phyloP scores from a whole-genome alignment of 208 protist genomes.

The Acanthamoeba healyi region DNA sequence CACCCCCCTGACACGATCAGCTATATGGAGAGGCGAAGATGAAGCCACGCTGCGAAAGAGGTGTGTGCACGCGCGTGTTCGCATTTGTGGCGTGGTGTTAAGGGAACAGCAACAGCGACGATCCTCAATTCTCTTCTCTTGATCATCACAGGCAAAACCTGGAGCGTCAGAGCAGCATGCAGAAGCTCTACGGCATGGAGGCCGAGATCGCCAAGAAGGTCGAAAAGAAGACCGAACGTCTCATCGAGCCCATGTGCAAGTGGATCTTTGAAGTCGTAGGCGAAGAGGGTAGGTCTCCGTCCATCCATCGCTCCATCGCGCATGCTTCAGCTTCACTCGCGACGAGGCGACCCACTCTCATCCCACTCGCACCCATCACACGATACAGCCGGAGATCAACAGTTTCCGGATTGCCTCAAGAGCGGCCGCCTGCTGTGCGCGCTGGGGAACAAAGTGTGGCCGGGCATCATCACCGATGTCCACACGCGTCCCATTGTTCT shows the following conservation, averaged over 20 bases:
- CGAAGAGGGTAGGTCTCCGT: not conserved
- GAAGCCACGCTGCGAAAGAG: conserved; percentile 16
- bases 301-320: not conserved
- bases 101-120: not conserved
- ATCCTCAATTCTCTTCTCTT: not conserved
- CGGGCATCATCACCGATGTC: conserved; percentile 41
- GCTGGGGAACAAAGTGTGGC: conserved; percentile 12
- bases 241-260: conserved; percentile 37
- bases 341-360: not conserved
- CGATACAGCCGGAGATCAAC: no score
- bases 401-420: conserved; percentile 46
- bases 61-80: not conserved
- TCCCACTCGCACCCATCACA: not conserved
- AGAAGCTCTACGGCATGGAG: conserved; percentile 56
- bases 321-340: not conserved
- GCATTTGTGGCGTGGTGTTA: no score
- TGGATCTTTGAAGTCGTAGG: conserved; percentile 14
- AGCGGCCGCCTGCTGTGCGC: conserved; percentile 32
- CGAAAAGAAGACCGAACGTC: conserved; percentile 19
- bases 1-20: not conserved
- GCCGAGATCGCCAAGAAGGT: conserved; percentile 54
- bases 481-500: conserved; percentile 6
- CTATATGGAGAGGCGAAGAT: conserved; percentile 13
- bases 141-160: not conserved
- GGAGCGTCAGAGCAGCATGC: conserved; percentile 1